phyloP scores from a whole-genome alignment of 2,329 filamentous ascomycete genomes.

The Anthostomella pinea region DNA sequence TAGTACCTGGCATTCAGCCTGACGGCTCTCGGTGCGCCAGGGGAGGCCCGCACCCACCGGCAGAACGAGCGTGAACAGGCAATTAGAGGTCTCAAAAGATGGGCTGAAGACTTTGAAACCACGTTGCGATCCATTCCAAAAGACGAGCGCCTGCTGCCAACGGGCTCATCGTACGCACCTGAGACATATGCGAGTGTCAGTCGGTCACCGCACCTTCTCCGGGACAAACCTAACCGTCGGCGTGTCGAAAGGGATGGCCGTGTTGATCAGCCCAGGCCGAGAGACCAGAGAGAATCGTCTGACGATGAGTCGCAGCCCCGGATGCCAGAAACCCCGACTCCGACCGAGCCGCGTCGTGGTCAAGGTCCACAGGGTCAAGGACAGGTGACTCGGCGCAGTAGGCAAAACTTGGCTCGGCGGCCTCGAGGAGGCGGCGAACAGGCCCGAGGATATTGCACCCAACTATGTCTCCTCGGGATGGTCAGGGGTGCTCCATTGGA shows the following conservation, averaged over 20 bases:
- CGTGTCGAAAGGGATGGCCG: no score
- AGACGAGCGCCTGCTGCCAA: no score
- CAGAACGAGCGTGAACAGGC: slow-evolving; percentile 20
- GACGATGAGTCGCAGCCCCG: slow-evolving; percentile 11
- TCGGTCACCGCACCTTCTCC: no score
- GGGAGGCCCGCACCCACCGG: slow-evolving; percentile 8
- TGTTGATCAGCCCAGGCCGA: no score
- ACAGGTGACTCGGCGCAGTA: slow-evolving; percentile 16
- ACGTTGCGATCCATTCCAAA: no score
- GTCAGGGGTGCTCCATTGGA: slow-evolving; percentile 4
- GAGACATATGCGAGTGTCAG: no score
- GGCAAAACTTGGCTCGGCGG: slow-evolving; percentile 15
- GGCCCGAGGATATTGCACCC: slow-evolving; percentile 8
- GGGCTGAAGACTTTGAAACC: no score
- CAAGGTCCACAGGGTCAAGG: slow-evolving; percentile 3
- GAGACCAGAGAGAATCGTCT: no score
- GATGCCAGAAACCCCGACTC: slow-evolving; percentile 10
- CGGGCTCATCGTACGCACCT: no score
- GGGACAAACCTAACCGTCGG: no score
- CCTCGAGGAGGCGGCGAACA: slow-evolving; percentile 5
- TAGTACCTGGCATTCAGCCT: slow-evolving; percentile 32
- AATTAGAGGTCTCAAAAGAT: slow-evolving; percentile 12
- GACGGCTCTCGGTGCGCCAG: slow-evolving; percentile 22
- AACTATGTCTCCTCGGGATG: slow-evolving; percentile 7
- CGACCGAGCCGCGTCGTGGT: slow-evolving; percentile 8